Evolutionary conservation across 2,329 filamentous ascomycete species (phyloP).

Genomic region (Neocatenulostroma microsporum): DNA sequence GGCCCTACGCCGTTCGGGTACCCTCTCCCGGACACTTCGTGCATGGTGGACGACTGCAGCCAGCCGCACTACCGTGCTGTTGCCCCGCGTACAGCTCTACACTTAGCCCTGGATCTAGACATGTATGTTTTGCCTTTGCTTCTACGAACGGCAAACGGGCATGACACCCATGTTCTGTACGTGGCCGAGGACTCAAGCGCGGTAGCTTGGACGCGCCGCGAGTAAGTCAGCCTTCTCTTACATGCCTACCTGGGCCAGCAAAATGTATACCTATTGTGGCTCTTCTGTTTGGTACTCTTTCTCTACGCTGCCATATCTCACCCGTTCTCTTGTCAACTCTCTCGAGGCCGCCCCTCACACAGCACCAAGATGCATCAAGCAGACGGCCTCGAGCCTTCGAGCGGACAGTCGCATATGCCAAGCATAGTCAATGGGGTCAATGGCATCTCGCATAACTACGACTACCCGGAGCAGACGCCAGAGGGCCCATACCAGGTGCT

Average conservation of each 20-base stretch:
- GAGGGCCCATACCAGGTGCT: constrained; percentile 10
- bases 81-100: no score
- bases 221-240: constrained; percentile 2
- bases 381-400: neutral
- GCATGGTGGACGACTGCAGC: no score
- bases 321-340: no score
- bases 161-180: neutral
- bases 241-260: neutral
- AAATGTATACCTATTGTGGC: no score
- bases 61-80: no score
- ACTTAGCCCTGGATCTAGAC: no score
- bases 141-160: constrained; percentile 2
- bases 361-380: constrained; percentile 5
- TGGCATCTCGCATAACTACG: constrained; percentile 9
- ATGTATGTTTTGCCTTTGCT: constrained; percentile 4
- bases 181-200: constrained; percentile 1
- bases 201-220: constrained; percentile 2
- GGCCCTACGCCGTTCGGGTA: no score
- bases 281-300: no score
- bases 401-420: constrained; percentile 12
- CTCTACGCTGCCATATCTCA: no score
- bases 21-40: no score
- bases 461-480: constrained; percentile 9
- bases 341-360: constrained; percentile 17
- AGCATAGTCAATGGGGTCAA: constrained; percentile 11